phyloP scores from a whole-genome alignment of 2,329 filamentous ascomycete species.

The Aotearoamyces nothofagi region DNA sequence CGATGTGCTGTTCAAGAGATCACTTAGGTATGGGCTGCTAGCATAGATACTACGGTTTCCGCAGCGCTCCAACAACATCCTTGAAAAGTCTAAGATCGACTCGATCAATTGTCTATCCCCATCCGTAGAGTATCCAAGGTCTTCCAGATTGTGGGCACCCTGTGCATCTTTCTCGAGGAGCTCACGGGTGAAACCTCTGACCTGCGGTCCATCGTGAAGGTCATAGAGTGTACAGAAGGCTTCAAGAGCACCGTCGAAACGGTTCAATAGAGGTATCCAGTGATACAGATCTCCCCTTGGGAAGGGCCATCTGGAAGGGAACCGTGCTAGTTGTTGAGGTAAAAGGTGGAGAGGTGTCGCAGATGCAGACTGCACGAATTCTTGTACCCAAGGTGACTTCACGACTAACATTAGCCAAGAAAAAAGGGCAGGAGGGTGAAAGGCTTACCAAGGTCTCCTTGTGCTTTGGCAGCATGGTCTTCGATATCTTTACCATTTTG shows the following conservation, averaged over 20 bases:
- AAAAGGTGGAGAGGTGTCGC: constrained; percentile 60
- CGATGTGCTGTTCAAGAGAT: constrained; percentile 77
- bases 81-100: constrained; percentile 69
- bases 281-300: constrained; percentile 93
- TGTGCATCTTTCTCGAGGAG: constrained; percentile 41
- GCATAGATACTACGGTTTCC: constrained; percentile 93
- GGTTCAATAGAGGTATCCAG: constrained; percentile 90
- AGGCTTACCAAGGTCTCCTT: constrained; percentile 47
- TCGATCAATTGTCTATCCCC: constrained; percentile 73
- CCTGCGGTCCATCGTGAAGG: constrained; percentile 67
- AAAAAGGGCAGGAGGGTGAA: constrained; percentile 1
- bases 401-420: constrained; percentile 7
- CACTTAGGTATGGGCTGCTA: constrained; percentile 80
- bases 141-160: constrained; percentile 29
- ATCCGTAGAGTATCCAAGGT: constrained; percentile 52
- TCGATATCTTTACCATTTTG: constrained; percentile 55
- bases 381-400: constrained; percentile 75
- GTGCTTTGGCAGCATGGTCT: constrained; percentile 51
- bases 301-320: constrained; percentile 87
- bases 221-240: constrained; percentile 68
- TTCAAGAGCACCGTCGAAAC: constrained; percentile 82
- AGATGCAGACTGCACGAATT: constrained; percentile 61
- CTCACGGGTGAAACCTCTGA: constrained; percentile 53
- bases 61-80: constrained; percentile 81
- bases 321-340: constrained; percentile 59